Evolutionary conservation across 768 basidiomycete genomes (phyloP).

Genomic region (Podaxis sp.): DNA sequence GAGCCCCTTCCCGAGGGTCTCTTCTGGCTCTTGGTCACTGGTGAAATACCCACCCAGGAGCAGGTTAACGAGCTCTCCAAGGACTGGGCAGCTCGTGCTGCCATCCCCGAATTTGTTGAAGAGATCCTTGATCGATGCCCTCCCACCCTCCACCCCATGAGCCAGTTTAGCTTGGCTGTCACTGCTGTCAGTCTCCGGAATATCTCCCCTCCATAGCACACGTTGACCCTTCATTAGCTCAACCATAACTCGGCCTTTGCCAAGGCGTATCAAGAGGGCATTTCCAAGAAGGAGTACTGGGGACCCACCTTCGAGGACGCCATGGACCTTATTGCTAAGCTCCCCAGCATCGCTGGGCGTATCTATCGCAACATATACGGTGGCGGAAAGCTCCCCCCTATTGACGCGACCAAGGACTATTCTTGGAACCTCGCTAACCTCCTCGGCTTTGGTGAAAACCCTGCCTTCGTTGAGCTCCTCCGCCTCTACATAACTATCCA

Average conservation of each 20-base stretch:
- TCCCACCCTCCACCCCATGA: constrained; percentile 96
- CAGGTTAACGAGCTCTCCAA: constrained; percentile 83
- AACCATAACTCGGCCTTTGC: constrained; percentile 97
- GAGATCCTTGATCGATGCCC: constrained; percentile 93
- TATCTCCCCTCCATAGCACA: not conserved
- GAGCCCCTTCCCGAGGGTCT: constrained; percentile 93
- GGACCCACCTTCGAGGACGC: constrained; percentile 86
- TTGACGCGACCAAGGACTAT: constrained; percentile 83
- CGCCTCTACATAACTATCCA: constrained; percentile 97
- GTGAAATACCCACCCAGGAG: constrained; percentile 88
- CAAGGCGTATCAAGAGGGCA: constrained; percentile 88
- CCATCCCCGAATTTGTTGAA: constrained; percentile 93
- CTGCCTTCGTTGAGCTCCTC: constrained; percentile 88
- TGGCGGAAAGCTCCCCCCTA: constrained; percentile 79
- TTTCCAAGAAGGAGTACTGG: constrained; percentile 97
- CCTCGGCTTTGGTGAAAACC: constrained; percentile 87
- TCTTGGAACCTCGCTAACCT: constrained; percentile 85
- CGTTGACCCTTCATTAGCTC: constrained; percentile 38
- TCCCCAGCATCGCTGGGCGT: constrained; percentile 93
- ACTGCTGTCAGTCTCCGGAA: constrained; percentile 62
- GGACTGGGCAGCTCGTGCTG: constrained; percentile 93
- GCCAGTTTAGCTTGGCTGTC: constrained; percentile 94
- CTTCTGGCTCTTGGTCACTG: constrained; percentile 95
- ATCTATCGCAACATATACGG: constrained; percentile 89
- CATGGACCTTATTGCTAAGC: constrained; percentile 93